Evolutionary conservation across 306 rosid genomes (phyloP).

Genomic region (Ormosia semicastrata): DNA sequence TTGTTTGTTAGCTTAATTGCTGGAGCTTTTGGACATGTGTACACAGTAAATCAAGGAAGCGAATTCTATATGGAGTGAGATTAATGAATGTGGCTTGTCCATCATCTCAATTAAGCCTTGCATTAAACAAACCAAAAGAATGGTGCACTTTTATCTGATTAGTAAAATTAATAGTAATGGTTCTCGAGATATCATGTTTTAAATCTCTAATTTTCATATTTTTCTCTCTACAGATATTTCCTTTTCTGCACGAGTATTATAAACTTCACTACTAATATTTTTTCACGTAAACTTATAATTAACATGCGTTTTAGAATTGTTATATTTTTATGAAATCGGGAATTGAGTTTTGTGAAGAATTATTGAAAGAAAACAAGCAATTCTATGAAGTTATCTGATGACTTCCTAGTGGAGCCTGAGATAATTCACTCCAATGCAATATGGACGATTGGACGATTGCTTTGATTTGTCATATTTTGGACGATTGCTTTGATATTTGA

Average conservation of each 20-base stretch:
- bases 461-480: background rate
- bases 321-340: background rate
- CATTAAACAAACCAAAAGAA: background rate
- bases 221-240: background rate
- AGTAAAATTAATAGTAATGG: background rate
- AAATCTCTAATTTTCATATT: background rate
- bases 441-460: background rate
- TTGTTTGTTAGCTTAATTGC: slow-evolving; percentile 7
- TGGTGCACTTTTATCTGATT: background rate
- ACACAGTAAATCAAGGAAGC: background rate
- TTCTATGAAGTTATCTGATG: too few species aligned
- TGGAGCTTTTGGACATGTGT: background rate
- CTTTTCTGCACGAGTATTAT: background rate
- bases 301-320: background rate
- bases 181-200: background rate
- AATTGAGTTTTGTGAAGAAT: background rate
- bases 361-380: too few species aligned
- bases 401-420: background rate
- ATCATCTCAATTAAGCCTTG: background rate
- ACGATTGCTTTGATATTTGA: background rate
- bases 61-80: background rate
- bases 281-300: background rate
- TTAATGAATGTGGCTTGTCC: background rate
- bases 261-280: background rate
- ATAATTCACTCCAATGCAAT: background rate